Percentiles rank a stretch among this genome's conserved stretches.
Conservation (phyloP, 2,329 filamentous ascomycete species). For the Botrytis elliptica region DNA sequence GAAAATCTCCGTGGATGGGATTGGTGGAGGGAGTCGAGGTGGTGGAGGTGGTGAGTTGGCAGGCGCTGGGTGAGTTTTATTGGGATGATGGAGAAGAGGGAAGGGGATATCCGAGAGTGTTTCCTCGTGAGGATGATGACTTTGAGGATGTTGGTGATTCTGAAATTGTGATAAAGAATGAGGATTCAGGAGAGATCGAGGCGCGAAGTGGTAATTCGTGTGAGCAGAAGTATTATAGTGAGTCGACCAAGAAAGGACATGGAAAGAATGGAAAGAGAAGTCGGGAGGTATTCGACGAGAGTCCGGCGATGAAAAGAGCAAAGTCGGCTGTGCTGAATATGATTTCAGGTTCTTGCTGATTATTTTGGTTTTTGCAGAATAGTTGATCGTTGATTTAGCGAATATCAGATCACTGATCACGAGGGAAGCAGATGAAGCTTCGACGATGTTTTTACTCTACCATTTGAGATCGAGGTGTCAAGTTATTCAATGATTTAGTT, state of each 20-base stretch:
- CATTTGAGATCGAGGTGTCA: neutral
- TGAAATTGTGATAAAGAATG: neutral
- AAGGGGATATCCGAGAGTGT: neutral
- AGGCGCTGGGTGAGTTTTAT: neutral
- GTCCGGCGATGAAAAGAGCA: neutral
- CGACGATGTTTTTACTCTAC: neutral
- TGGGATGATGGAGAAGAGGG: neutral
- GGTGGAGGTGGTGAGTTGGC: neutral
- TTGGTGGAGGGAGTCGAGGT: neutral
- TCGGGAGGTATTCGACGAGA: neutral
- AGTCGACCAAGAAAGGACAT: neutral
- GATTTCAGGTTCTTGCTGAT: neutral
- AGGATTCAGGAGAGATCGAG: neutral
- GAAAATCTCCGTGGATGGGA: neutral
- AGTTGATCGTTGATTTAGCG: neutral
- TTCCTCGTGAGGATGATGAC: neutral
- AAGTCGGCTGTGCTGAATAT: neutral
- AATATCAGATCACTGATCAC: neutral
- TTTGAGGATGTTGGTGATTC: no score
- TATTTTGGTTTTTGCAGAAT: neutral
- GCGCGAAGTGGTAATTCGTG: neutral
- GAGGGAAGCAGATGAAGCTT: neutral
- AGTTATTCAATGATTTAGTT: neutral
- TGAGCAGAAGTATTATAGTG: neutral
- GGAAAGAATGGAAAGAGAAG: slow-evolving; percentile 4